Base-by-base conservation (phyloP, 352 stramenopile species). In the Phytophthora fragariae region DNA sequence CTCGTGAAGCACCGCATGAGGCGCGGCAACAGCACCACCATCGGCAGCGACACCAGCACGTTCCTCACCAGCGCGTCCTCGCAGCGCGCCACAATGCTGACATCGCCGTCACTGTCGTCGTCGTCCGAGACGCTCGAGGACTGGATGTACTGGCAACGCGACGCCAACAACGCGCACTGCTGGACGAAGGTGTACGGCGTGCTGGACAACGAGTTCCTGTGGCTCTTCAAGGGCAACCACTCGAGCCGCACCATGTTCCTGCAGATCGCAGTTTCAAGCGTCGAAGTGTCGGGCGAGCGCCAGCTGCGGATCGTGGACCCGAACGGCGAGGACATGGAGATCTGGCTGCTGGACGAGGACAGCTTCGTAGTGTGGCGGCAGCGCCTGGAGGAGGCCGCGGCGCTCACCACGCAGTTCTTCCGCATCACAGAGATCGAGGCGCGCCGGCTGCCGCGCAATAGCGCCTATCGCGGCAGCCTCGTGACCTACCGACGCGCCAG, bases 131-230 rank as follows among this genome's bases (percentile, higher is more conserved):
- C 75, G 46, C 72, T 93, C 2, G 83, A 93, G 60, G 85, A 92
- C 65, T 95, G 88, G 88, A 87, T 95, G 71, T 93, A 95, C 81
- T 95, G 88, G 88, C 84, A 95, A 70, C 88, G 88, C 24, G 88
- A 95, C 60, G 82, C 80, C 27, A 76, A 58, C 64, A 88, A 93
- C 55, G 69, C 72, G 27, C 75, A 84, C 65, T 92, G 88, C 82
- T 95, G 88, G 88, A 95, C 86, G 59, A 93, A 92, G 62, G 86
- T 95, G 24, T 95, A 90, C 71, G 86, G 73, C 47, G 86, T 93
- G 62, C 76, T 93, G 12, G 82, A 95, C 74, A 86, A 91, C 66
- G 88, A 95, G 68, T 93, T 95, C 66, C 67, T 95, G 57, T 92
- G 87, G 81, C 81, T 95, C 31, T 93, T 93, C 65, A 90, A 92